A percentile compares a stretch with the other conserved stretches of the same genome.
Conservation (phyloP, 768 basidiomycete species). For the Xerocomellus dryophilus region DNA sequence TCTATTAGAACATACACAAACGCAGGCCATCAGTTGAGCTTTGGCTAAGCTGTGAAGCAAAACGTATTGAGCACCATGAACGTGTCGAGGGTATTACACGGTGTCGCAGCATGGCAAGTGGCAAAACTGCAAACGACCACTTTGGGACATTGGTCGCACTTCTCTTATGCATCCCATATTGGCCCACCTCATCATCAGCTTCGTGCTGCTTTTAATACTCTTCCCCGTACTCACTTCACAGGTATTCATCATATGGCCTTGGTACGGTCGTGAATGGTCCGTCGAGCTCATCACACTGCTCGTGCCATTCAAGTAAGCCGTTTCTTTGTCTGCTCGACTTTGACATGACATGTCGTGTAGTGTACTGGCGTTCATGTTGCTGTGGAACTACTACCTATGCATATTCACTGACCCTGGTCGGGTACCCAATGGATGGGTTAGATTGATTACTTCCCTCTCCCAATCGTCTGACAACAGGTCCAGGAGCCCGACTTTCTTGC, state of each 20-base stretch:
- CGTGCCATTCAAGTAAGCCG: conserved; percentile 83
- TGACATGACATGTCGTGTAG: conserved; percentile 39
- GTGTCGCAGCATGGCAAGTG: conserved; percentile 17
- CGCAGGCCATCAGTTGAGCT: not conserved
- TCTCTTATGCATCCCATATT: conserved; percentile 44
- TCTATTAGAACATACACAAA: not conserved
- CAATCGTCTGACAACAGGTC: conserved; percentile 4
- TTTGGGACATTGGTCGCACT: conserved; percentile 8
- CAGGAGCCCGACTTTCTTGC: conserved; percentile 67
- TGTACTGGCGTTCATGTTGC: conserved; percentile 66
- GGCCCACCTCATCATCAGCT: conserved; percentile 61
- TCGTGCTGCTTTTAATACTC: conserved; percentile 68
- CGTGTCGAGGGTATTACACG: conserved; percentile 5
- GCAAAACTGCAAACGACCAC: not conserved
- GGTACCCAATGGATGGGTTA: conserved; percentile 78
- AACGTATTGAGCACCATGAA: conserved; percentile 8
- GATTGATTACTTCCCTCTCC: conserved; percentile 16
- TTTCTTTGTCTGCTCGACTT: not conserved
- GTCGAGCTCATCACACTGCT: conserved; percentile 75
- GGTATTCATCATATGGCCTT: conserved; percentile 88
- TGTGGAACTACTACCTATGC: conserved; percentile 87
- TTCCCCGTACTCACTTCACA: conserved; percentile 92
- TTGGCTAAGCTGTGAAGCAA: conserved; percentile 7
- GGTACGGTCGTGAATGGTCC: conserved; percentile 78
- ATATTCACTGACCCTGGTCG: conserved; percentile 81